A percentile compares a stretch with the other conserved stretches of the same genome.
phyloP scores from a whole-genome alignment of 352 stramenopile species.

The Sclerospora graminicola region DNA sequence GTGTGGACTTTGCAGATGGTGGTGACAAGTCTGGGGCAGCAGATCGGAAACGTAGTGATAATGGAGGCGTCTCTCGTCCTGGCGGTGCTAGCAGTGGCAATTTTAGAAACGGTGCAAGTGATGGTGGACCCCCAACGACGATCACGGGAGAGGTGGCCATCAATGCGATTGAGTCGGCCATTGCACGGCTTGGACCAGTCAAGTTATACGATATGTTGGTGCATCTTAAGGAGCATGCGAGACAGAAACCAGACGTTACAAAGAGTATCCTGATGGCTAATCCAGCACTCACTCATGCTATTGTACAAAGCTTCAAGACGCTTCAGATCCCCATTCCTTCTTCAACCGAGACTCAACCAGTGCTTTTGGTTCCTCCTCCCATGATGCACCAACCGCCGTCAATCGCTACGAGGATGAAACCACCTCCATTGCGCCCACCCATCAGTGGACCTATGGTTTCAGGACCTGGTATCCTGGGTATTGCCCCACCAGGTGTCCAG shows the following conservation, averaged over 20 bases:
- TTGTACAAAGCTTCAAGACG: slow-evolving; percentile 80
- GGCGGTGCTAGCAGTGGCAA: slow-evolving; percentile 16
- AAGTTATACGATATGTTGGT: slow-evolving; percentile 83
- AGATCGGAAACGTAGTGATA: slow-evolving; percentile 22
- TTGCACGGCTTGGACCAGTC: slow-evolving; percentile 49
- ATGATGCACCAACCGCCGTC: slow-evolving; percentile 25
- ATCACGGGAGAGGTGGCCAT: slow-evolving; percentile 74
- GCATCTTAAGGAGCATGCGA: slow-evolving; percentile 66
- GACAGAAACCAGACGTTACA: slow-evolving; percentile 62
- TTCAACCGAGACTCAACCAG: slow-evolving; percentile 38
- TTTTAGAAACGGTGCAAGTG: slow-evolving; percentile 15
- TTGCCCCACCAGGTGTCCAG: slow-evolving; percentile 23
- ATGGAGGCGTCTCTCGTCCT: slow-evolving; percentile 9
- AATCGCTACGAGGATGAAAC: slow-evolving; percentile 27
- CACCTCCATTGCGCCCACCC: slow-evolving; percentile 20
- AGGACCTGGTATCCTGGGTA: slow-evolving; percentile 36
- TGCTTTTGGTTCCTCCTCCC: slow-evolving; percentile 27
- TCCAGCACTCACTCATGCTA: slow-evolving; percentile 70
- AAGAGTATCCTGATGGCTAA: slow-evolving; percentile 70
- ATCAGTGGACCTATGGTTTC: slow-evolving; percentile 20
- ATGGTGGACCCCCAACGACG: slow-evolving; percentile 17
- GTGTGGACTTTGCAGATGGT: slow-evolving; percentile 77
- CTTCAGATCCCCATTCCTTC: slow-evolving; percentile 73
- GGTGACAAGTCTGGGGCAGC: slow-evolving; percentile 39
- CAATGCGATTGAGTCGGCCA: slow-evolving; percentile 66